Percentiles rank a stretch among this genome's conserved stretches.
Conservation (phyloP, 768 basidiomycete species). For the Rhodosporidiobolus sp. region DNA sequence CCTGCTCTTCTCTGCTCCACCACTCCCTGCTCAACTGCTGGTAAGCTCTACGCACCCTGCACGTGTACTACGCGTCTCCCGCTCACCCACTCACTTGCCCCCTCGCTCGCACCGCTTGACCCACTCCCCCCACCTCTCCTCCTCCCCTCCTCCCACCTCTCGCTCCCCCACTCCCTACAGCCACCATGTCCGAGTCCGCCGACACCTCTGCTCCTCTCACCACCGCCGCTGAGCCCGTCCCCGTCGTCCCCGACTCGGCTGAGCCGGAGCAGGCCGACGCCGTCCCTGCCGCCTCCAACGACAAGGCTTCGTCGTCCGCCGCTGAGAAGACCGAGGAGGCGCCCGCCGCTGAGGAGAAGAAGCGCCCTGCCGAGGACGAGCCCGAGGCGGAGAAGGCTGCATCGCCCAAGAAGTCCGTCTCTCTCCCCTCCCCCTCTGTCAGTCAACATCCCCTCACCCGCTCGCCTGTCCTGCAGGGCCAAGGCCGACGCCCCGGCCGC, state of each 20-base stretch:
- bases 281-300: not conserved
- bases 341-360: not conserved
- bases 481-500: conserved; percentile 19
- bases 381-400: conserved; percentile 9
- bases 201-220: not conserved
- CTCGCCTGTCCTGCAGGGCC: not conserved
- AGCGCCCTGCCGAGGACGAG: conserved; percentile 29
- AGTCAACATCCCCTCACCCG: not conserved
- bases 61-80: no score
- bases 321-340: not conserved
- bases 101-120: no score
- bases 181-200: conserved; percentile 15
- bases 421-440: no score
- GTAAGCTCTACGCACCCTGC: not conserved
- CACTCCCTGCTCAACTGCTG: not conserved
- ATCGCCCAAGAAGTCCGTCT: conserved; percentile 18
- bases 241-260: conserved; percentile 12
- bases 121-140: not conserved
- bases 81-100: not conserved
- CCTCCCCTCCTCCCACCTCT: not conserved
- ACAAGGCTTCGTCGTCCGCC: not conserved
- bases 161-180: not conserved
- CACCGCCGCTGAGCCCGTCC: conserved; percentile 1
- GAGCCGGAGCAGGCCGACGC: not conserved
- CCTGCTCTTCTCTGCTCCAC: no score